These are phyloP conservation scores for Rhodotorula kratochvilovae DNA, from an alignment of 768 basidiomycete genomes.

Conservation along the genomic window DNA sequence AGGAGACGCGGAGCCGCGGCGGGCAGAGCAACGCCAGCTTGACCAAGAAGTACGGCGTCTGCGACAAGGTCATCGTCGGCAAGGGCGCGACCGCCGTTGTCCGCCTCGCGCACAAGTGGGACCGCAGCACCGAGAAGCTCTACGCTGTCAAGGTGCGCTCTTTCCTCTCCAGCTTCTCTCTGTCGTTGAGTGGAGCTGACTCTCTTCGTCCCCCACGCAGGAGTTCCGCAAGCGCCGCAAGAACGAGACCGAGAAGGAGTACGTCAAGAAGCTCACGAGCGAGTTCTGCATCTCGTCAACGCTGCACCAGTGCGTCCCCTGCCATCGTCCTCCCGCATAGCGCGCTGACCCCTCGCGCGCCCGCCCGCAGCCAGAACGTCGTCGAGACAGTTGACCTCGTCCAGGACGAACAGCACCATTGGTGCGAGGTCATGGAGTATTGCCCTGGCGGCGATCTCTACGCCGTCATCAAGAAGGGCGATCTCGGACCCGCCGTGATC, in stretches of 20 bases:
- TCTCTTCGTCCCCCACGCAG: conserved; percentile 49
- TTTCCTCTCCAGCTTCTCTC: neutral
- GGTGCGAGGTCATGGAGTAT: conserved; percentile 99
- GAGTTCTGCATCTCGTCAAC: conserved; percentile 99
- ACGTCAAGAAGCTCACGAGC: conserved; percentile 98
- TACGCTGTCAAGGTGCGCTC: conserved; percentile 90
- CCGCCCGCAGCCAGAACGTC: conserved; percentile 66
- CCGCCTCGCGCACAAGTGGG: conserved; percentile 96
- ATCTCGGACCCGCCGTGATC: conserved; percentile 83
- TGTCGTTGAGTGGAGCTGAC: neutral
- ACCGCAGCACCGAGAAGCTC: conserved; percentile 77
- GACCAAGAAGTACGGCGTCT: conserved; percentile 91
- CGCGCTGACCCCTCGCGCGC: neutral
- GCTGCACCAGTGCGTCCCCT: conserved; percentile 50
- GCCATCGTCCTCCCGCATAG: too few species aligned
- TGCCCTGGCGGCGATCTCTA: conserved; percentile 95
- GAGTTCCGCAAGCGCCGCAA: conserved; percentile 97
- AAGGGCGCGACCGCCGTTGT: conserved; percentile 99
- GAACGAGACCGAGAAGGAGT: conserved; percentile 98
- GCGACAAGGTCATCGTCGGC: conserved; percentile 93
- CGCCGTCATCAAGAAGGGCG: conserved; percentile 96
- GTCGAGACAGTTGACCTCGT: conserved; percentile 98
- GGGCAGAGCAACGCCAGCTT: conserved; percentile 57
- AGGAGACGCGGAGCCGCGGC: conserved; percentile 56
- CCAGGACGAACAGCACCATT: conserved; percentile 92